phyloP scores from a whole-genome alignment of 2,329 filamentous ascomycete genomes.

The Paraconiothyrium brasiliense region DNA sequence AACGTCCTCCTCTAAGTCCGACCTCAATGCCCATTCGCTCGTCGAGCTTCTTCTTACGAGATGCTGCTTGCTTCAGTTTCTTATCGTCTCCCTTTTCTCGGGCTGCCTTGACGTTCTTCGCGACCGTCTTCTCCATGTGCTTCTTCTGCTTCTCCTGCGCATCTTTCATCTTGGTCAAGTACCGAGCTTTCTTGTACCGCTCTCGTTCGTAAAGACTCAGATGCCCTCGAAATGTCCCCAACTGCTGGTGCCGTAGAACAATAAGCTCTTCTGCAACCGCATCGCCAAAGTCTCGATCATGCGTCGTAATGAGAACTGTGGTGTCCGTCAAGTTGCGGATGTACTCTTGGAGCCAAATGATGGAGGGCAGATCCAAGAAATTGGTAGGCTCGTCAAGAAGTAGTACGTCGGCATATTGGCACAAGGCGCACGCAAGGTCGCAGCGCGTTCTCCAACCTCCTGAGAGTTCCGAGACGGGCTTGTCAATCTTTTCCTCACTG shows the following conservation, averaged over 20 bases:
- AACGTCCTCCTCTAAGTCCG: constrained; percentile 74
- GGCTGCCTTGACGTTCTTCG: constrained; percentile 77
- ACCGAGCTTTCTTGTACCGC: constrained; percentile 71
- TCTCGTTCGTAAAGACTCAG: constrained; percentile 76
- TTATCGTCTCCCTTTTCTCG: constrained; percentile 83
- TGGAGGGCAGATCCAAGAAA: constrained; percentile 82
- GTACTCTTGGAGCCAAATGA: constrained; percentile 84
- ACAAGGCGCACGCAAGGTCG: constrained; percentile 63
- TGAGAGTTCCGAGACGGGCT: constrained; percentile 72
- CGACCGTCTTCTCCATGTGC: constrained; percentile 81
- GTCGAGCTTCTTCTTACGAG: constrained; percentile 83
- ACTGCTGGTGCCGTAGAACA: constrained; percentile 74
- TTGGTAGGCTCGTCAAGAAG: constrained; percentile 90
- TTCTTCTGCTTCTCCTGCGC: constrained; percentile 82
- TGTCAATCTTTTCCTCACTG: constrained; percentile 67
- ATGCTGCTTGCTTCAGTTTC: constrained; percentile 85
- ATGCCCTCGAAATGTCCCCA: constrained; percentile 80
- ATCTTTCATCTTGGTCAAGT: constrained; percentile 79
- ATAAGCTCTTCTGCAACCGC: constrained; percentile 79
- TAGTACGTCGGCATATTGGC: constrained; percentile 78
- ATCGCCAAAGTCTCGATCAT: constrained; percentile 83
- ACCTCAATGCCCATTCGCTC: constrained; percentile 82
- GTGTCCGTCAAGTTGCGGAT: constrained; percentile 66
- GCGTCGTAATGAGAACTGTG: constrained; percentile 81
- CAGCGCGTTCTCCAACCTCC: constrained; percentile 66